phyloP scores from a whole-genome alignment of 169 alveolate species.

The Plasmodium ovale region DNA sequence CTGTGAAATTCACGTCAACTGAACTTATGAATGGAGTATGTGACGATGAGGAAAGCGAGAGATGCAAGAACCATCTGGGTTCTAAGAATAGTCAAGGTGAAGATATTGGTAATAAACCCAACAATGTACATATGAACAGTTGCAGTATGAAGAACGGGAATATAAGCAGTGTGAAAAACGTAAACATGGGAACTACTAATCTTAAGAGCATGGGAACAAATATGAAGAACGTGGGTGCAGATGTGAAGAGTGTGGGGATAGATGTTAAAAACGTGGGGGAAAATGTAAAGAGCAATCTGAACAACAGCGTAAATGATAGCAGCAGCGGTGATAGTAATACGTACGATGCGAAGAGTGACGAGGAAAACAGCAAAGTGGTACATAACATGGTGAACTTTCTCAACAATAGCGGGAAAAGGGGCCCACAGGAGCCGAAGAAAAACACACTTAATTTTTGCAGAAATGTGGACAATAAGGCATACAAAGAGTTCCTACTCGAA shows the following conservation, averaged over 20 bases:
- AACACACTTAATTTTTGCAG: slow-evolving; percentile 6
- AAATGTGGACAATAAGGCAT: slow-evolving; percentile 10
- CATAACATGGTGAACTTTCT: slow-evolving; percentile 1
- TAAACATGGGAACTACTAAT: neutral
- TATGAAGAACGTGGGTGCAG: no score
- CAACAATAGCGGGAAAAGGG: neutral
- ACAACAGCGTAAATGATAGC: neutral
- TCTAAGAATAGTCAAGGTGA: neutral
- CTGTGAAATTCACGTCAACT: slow-evolving; percentile 43
- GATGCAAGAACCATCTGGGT: neutral
- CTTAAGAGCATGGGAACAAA: no score
- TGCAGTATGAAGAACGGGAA: neutral
- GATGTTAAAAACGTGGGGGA: neutral
- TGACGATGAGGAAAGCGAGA: slow-evolving; percentile 3
- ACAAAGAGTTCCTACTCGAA: slow-evolving; percentile 21
- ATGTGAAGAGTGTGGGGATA: no score
- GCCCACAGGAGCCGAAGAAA: slow-evolving; percentile 3
- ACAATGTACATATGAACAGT: neutral
- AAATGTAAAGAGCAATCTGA: slow-evolving; percentile 2
- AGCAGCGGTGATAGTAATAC: neutral
- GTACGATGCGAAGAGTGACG: neutral
- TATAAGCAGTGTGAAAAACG: neutral
- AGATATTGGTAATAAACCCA: neutral
- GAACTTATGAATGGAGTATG: slow-evolving; percentile 42
- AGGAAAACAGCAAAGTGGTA: neutral